These are phyloP conservation scores for Monilinia fructicola DNA, from an alignment of 2,329 filamentous ascomycete genomes.

Conservation along the genomic window DNA sequence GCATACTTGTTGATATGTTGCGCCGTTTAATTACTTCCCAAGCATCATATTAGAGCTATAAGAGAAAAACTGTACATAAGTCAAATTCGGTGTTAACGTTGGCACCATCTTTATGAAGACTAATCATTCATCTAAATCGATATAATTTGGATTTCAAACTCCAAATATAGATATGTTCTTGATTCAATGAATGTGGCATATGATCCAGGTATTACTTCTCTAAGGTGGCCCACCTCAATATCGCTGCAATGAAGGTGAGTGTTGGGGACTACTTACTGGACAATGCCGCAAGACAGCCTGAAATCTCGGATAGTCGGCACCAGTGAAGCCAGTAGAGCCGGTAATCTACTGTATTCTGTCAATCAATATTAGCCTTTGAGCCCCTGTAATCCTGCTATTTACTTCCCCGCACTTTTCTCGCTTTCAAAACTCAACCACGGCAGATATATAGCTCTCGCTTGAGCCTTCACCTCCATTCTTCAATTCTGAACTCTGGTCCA, in stretches of 20 bases:
- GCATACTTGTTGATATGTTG: constrained; percentile 64
- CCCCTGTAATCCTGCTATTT: not conserved
- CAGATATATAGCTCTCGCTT: too few species aligned
- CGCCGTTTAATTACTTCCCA: constrained; percentile 60
- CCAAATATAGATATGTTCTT: too few species aligned
- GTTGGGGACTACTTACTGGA: too few species aligned
- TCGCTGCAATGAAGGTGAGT: too few species aligned
- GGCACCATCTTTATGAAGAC: not conserved
- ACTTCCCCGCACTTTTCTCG: too few species aligned
- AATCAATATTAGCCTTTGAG: not conserved
- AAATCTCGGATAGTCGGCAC: not conserved
- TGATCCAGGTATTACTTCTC: too few species aligned
- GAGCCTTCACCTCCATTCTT: not conserved
- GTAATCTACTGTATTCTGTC: not conserved
- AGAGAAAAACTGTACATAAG: constrained; percentile 50
- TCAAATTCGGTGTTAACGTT: not conserved
- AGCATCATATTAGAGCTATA: constrained; percentile 74
- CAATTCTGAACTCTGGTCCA: not conserved
- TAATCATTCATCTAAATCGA: not conserved
- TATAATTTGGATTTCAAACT: not conserved
- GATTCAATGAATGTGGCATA: too few species aligned
- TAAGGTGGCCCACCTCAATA: too few species aligned
- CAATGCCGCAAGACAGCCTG: too few species aligned
- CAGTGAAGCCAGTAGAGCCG: not conserved
- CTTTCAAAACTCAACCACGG: too few species aligned